Conservation (phyloP, 2,329 filamentous ascomycete genomes). For the Polytolypa hystricis region DNA sequence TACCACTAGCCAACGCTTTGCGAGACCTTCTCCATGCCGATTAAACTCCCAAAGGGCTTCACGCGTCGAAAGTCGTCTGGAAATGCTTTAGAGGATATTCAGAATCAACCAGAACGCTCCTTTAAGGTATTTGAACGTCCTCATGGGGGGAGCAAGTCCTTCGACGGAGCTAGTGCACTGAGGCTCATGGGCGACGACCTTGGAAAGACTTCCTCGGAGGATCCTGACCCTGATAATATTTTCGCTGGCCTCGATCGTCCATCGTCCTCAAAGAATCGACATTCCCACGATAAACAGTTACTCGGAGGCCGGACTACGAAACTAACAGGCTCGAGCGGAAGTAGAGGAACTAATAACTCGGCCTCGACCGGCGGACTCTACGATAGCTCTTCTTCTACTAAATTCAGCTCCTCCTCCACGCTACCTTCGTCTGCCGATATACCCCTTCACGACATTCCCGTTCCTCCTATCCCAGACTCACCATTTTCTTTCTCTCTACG, state of each 20-base stretch:
- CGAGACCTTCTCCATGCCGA: constrained; percentile 38
- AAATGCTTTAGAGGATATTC: constrained; percentile 40
- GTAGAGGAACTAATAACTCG: constrained; percentile 39
- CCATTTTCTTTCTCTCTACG: constrained; percentile 29
- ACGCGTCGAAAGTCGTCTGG: constrained; percentile 45
- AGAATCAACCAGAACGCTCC: constrained; percentile 32
- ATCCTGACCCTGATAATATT: constrained; percentile 27
- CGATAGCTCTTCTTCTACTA: constrained; percentile 38
- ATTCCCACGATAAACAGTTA: background rate
- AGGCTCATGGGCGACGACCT: constrained; percentile 24
- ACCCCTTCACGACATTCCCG: constrained; percentile 30
- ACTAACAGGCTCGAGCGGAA: constrained; percentile 31
- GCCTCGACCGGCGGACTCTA: constrained; percentile 34
- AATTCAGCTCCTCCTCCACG: constrained; percentile 45
- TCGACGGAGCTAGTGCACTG: constrained; percentile 29
- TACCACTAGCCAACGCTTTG: too few relatives aligned
- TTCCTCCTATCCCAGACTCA: constrained; percentile 30
- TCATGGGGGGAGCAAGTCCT: constrained; percentile 31
- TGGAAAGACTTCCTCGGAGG: constrained; percentile 25
- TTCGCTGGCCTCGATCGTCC: constrained; percentile 25
- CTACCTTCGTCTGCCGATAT: constrained; percentile 45
- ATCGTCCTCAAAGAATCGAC: constrained; percentile 12
- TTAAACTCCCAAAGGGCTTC: constrained; percentile 45
- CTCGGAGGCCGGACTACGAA: constrained; percentile 11
- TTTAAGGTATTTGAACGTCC: constrained; percentile 46